These are phyloP conservation scores for Cyclanthera cordifolia DNA, from an alignment of 306 rosid species.

Conservation along the genomic window DNA sequence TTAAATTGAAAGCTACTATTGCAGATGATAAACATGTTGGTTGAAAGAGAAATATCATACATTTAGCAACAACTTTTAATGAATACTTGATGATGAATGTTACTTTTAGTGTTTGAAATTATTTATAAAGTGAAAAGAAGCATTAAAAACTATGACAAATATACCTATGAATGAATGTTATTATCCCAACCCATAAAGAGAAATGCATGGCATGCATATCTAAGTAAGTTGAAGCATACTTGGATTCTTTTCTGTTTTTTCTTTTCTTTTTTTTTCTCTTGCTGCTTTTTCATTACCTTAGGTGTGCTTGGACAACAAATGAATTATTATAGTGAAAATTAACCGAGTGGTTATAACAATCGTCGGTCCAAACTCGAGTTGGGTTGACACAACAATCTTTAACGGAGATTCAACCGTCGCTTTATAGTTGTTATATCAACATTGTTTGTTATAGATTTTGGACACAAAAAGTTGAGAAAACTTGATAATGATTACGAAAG, in stretches of 20 bases:
- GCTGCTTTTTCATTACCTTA: neutral
- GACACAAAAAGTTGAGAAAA: neutral
- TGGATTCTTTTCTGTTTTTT: neutral
- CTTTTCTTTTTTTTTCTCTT: neutral
- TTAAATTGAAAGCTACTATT: conserved; percentile 7
- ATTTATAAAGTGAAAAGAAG: no score
- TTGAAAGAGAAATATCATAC: neutral
- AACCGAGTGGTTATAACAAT: no score
- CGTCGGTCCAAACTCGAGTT: no score
- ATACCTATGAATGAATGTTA: neutral
- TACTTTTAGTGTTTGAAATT: neutral
- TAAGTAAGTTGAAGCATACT: neutral
- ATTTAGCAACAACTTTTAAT: neutral
- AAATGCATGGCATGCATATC: no score
- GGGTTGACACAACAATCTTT: no score
- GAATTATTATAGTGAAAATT: no score
- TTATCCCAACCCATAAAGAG: neutral
- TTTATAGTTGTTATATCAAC: neutral
- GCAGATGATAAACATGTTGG: conserved; percentile 5
- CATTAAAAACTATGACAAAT: neutral
- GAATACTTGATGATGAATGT: neutral
- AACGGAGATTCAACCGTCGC: no score
- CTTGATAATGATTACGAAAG: neutral
- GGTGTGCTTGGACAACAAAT: no score
- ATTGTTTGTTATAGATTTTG: neutral